These are phyloP conservation scores for Rhinocladiella similis DNA, from an alignment of 2,329 filamentous ascomycete genomes.

Conservation along the genomic window DNA sequence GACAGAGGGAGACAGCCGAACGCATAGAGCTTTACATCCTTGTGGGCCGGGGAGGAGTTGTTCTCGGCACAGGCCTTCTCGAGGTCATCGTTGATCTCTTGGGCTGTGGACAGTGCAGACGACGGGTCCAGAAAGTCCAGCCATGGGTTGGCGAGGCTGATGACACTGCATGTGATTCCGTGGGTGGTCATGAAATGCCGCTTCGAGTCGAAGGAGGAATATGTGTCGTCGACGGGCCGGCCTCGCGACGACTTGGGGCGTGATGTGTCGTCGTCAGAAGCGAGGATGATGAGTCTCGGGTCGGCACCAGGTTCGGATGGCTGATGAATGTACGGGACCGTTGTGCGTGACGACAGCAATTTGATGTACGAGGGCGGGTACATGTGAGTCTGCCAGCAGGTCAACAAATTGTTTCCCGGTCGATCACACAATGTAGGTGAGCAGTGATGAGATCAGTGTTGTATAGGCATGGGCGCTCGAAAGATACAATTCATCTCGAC, in stretches of 20 bases:
- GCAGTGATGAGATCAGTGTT: no score
- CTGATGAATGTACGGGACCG: slow-evolving; percentile 47
- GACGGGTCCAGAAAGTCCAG: slow-evolving; percentile 72
- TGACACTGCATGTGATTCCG: slow-evolving; percentile 76
- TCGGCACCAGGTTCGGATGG: slow-evolving; percentile 34
- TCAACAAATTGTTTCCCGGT: no score
- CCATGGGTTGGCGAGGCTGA: slow-evolving; percentile 92
- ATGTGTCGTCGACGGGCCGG: slow-evolving; percentile 79
- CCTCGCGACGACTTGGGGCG: slow-evolving; percentile 56
- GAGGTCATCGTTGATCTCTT: slow-evolving; percentile 75
- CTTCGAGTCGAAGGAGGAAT: slow-evolving; percentile 77
- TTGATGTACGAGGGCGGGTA: slow-evolving; percentile 62
- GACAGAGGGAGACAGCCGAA: slow-evolving; percentile 81
- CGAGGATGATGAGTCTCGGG: slow-evolving; percentile 48
- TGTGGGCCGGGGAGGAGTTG: slow-evolving; percentile 31
- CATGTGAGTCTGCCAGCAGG: slow-evolving; percentile 51
- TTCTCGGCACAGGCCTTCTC: slow-evolving; percentile 64
- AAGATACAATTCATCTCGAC: no score
- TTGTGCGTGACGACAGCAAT: slow-evolving; percentile 55
- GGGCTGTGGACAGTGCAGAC: slow-evolving; percentile 64
- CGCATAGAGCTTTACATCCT: slow-evolving; percentile 64
- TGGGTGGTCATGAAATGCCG: slow-evolving; percentile 86
- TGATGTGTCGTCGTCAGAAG: slow-evolving; percentile 45
- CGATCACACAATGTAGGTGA: no score
- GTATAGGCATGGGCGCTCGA: no score